These are phyloP conservation scores for Primulina eburnea DNA, from an alignment of 257 asterid species.

Conservation along the genomic window DNA sequence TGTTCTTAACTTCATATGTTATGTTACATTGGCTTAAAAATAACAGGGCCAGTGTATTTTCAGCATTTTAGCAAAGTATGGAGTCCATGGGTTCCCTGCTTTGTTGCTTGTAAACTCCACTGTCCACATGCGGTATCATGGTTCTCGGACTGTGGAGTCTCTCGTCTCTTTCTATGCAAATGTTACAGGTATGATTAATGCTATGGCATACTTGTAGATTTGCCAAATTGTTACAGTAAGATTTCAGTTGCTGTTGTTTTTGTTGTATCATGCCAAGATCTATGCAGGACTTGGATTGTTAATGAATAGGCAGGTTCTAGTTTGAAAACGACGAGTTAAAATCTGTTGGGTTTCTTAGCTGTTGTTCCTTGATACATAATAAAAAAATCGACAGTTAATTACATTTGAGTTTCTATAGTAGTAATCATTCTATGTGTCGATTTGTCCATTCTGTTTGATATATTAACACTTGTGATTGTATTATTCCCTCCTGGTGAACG, in stretches of 20 bases:
- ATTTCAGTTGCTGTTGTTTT: constrained; percentile 7
- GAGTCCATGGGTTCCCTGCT: constrained; percentile 90
- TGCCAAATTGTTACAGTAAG: neutral
- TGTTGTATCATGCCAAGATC: neutral
- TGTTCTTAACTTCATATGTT: neutral
- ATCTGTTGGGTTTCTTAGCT: neutral
- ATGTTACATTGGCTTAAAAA: constrained; percentile 21
- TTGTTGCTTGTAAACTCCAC: constrained; percentile 81
- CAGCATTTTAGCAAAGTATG: constrained; percentile 94
- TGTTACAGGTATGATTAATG: constrained; percentile 60
- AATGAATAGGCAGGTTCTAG: neutral
- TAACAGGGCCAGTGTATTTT: constrained; percentile 27
- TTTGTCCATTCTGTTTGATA: neutral
- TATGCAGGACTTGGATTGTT: neutral
- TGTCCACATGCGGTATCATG: constrained; percentile 70
- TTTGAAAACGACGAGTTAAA: neutral
- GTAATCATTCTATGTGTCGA: neutral
- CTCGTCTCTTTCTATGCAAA: constrained; percentile 62
- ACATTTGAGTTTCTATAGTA: neutral
- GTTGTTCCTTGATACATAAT: neutral
- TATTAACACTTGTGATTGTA: too few species aligned
- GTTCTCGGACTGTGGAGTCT: constrained; percentile 82
- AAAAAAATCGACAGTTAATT: too few species aligned
- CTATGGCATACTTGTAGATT: constrained; percentile 5
- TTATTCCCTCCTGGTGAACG: too few species aligned